A percentile compares a stretch with the other conserved stretches of the same genome.
These are phyloP conservation scores for Camelina laxa DNA, from an alignment of 345 rosid genomes.

Conservation along the genomic window DNA sequence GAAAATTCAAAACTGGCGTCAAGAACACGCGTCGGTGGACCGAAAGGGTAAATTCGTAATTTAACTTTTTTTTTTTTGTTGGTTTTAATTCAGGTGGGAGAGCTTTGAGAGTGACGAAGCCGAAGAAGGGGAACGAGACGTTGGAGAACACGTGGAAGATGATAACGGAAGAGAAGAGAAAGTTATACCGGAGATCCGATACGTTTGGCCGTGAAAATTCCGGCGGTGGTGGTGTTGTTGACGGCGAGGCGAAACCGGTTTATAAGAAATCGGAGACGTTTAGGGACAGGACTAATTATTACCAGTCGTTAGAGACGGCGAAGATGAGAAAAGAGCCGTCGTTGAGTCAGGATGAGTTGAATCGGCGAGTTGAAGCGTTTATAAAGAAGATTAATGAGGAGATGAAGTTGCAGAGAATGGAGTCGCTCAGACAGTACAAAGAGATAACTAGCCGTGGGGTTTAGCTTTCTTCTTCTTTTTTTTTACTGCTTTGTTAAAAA, in stretches of 20 bases:
- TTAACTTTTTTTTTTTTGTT: neutral
- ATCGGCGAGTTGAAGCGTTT: constrained; percentile 81
- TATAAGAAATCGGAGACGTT: constrained; percentile 72
- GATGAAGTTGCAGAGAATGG: constrained; percentile 85
- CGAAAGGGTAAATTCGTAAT: constrained; percentile 4
- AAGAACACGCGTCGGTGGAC: constrained; percentile 20
- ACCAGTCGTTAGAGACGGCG: constrained; percentile 42
- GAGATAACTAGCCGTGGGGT: constrained; percentile 53
- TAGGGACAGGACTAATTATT: constrained; percentile 63
- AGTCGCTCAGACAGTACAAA: constrained; percentile 66
- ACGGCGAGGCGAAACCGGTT: constrained; percentile 24
- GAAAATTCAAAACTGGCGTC: constrained; percentile 40
- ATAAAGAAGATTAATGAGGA: constrained; percentile 81
- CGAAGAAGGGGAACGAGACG: constrained; percentile 65
- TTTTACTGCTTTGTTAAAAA: too few relatives aligned
- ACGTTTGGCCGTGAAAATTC: constrained; percentile 39
- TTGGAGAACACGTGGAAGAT: constrained; percentile 82
- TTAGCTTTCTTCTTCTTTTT: neutral
- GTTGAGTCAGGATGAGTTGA: constrained; percentile 83
- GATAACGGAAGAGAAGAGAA: constrained; percentile 75
- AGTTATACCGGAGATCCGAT: constrained; percentile 64
- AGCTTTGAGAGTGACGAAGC: constrained; percentile 41
- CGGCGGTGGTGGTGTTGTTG: neutral
- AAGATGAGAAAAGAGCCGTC: constrained; percentile 67
- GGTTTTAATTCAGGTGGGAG: constrained; percentile 16